phyloP scores from a whole-genome alignment of 2,329 filamentous ascomycete species.

The Nemania sp. region DNA sequence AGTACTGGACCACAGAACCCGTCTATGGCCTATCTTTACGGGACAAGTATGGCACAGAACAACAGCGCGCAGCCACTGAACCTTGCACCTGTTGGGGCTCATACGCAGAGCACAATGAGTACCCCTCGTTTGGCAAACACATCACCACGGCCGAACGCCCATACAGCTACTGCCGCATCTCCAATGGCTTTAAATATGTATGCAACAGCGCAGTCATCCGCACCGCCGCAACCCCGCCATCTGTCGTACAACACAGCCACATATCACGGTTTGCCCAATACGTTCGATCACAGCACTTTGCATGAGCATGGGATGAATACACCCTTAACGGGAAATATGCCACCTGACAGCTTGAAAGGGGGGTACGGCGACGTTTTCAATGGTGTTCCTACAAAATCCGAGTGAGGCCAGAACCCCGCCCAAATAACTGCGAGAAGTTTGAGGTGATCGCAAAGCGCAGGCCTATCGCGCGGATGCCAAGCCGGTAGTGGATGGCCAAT shows the following conservation, averaged over 20 bases:
- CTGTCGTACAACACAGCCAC: conserved; percentile 36
- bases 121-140: conserved; percentile 37
- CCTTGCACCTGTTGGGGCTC: conserved; percentile 35
- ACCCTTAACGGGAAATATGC: conserved; percentile 38
- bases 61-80: conserved; percentile 31
- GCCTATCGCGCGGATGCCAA: conserved; percentile 11
- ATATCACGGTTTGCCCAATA: conserved; percentile 35
- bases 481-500: conserved; percentile 14
- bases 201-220: conserved; percentile 36
- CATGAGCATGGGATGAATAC: conserved; percentile 37
- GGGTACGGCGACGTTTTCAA: conserved; percentile 34
- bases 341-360: conserved; percentile 36
- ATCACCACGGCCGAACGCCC: conserved; percentile 36
- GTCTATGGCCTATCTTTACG: conserved; percentile 35
- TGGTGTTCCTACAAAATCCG: conserved; percentile 34
- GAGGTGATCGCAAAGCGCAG: conserved; percentile 16
- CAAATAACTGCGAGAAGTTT: conserved; percentile 15
- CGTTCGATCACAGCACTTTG: conserved; percentile 38
- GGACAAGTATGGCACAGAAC: conserved; percentile 30
- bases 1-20: conserved; percentile 31
- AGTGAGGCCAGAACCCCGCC: conserved; percentile 24
- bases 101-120: conserved; percentile 33
- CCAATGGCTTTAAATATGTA: conserved; percentile 39
- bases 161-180: conserved; percentile 34
- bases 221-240: conserved; percentile 36